Percentiles rank a stretch among this genome's conserved stretches.
phyloP scores from a whole-genome alignment of 2,329 filamentous ascomycete species.

The Fusarium floridanum region DNA sequence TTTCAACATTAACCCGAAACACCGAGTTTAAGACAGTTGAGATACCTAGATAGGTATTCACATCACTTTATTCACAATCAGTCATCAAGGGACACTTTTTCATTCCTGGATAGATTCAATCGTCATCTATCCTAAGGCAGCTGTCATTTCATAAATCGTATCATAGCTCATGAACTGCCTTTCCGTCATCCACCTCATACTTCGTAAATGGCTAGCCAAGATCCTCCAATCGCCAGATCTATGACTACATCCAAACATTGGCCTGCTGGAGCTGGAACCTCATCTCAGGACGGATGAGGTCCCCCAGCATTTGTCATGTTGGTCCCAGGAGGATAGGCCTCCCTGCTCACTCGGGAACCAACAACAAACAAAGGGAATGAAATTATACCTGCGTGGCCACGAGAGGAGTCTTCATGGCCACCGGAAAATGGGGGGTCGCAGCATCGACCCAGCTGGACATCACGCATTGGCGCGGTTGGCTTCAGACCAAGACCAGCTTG shows the following conservation, averaged over 20 bases:
- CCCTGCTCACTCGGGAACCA: slow-evolving; percentile 49
- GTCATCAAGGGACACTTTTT: neutral
- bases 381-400: slow-evolving; percentile 47
- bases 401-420: slow-evolving; percentile 45
- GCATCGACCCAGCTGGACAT: slow-evolving; percentile 65
- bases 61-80: neutral
- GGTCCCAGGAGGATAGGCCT: slow-evolving; percentile 26
- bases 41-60: neutral
- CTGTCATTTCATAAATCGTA: slow-evolving; percentile 36
- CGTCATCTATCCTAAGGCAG: slow-evolving; percentile 60
- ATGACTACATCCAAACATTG: slow-evolving; percentile 49
- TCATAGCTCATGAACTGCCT: slow-evolving; percentile 41
- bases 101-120: slow-evolving; percentile 64
- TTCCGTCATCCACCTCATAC: slow-evolving; percentile 38
- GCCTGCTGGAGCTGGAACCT: slow-evolving; percentile 42
- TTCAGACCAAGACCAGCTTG: slow-evolving; percentile 61
- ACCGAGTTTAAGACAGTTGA: neutral
- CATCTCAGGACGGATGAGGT: slow-evolving; percentile 36
- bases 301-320: slow-evolving; percentile 42
- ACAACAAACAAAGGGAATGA: slow-evolving; percentile 45
- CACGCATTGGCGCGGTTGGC: slow-evolving; percentile 41
- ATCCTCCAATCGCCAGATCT: slow-evolving; percentile 46
- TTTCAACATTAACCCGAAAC: slow-evolving; percentile 9
- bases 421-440: slow-evolving; percentile 57
- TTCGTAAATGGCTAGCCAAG: slow-evolving; percentile 52